These are phyloP conservation scores for Agrocybe praecox DNA, from an alignment of 768 basidiomycete species.

Conservation along the genomic window DNA sequence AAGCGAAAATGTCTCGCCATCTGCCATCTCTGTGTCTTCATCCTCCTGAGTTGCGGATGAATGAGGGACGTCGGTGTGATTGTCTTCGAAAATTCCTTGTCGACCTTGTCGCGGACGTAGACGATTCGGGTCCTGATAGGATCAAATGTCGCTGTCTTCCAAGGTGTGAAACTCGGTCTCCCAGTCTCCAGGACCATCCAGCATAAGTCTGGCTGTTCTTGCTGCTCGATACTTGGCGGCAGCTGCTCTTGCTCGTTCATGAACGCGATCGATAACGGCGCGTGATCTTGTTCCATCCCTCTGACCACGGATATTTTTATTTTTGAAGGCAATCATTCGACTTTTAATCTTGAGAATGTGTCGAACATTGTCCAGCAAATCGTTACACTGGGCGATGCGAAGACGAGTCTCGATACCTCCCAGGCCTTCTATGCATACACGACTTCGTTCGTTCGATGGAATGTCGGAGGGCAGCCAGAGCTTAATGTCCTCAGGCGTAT, in stretches of 20 bases:
- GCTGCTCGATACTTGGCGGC: slow-evolving; percentile 10
- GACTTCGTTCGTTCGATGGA: not conserved
- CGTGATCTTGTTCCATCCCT: slow-evolving; percentile 8
- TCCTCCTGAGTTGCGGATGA: slow-evolving; percentile 11
- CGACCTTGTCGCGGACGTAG: not conserved
- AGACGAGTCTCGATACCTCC: not conserved
- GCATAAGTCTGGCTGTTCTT: not conserved
- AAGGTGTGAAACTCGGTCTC: not conserved
- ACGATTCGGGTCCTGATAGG: slow-evolving; percentile 9
- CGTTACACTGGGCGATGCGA: slow-evolving; percentile 3
- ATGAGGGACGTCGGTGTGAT: too few relatives aligned
- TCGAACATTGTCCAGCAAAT: slow-evolving; percentile 6
- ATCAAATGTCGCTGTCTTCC: slow-evolving; percentile 10
- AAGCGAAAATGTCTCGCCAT: too few relatives aligned
- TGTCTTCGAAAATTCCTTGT: slow-evolving; percentile 1
- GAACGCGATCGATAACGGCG: slow-evolving; percentile 7
- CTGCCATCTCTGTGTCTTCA: too few relatives aligned
- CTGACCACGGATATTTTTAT: slow-evolving; percentile 16
- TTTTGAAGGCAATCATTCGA: not conserved
- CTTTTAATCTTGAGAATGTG: slow-evolving; percentile 5
- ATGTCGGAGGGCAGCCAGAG: slow-evolving; percentile 16
- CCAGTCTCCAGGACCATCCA: slow-evolving; percentile 8
- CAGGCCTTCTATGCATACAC: not conserved
- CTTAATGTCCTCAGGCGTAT: slow-evolving; percentile 4
- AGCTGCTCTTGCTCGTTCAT: slow-evolving; percentile 1